A percentile compares a stretch with the other conserved stretches of the same genome.
phyloP scores from a whole-genome alignment of 1,284 basidiomycete genomes.

The Taiwanofungus camphoratus region DNA sequence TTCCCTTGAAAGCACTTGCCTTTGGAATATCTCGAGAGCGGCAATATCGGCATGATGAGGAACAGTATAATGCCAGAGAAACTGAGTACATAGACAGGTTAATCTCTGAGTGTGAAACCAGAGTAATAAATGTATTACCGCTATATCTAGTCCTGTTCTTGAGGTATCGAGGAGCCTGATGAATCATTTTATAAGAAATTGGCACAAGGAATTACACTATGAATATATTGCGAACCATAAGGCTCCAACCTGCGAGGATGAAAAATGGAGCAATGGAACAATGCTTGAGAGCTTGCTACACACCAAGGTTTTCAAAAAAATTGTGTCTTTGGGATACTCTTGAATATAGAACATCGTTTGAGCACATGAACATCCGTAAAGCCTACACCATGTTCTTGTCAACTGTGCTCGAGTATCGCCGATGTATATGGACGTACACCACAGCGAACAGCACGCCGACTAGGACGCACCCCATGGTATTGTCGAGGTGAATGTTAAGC shows the following conservation, averaged over 20 bases:
- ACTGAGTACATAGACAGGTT: not conserved
- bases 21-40: not conserved
- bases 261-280: not conserved
- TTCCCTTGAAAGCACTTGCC: not conserved
- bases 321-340: conserved; percentile 3
- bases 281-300: not conserved
- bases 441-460: conserved; percentile 6
- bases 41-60: not conserved
- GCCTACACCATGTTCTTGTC: not conserved
- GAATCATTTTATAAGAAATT: no score
- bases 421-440: not conserved
- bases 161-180: conserved; percentile 4
- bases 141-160: conserved; percentile 3
- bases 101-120: not conserved
- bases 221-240: not conserved
- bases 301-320: conserved; percentile 2
- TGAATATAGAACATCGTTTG: conserved; percentile 5
- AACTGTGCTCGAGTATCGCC: not conserved
- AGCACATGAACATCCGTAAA: conserved; percentile 6
- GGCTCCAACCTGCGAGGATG: not conserved
- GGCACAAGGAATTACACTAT: no score
- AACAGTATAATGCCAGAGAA: conserved; percentile 4
- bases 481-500: conserved; percentile 1
- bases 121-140: not conserved
- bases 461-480: conserved; percentile 7